phyloP scores from a whole-genome alignment of 345 rosid species.

The Ceriops decandra region DNA sequence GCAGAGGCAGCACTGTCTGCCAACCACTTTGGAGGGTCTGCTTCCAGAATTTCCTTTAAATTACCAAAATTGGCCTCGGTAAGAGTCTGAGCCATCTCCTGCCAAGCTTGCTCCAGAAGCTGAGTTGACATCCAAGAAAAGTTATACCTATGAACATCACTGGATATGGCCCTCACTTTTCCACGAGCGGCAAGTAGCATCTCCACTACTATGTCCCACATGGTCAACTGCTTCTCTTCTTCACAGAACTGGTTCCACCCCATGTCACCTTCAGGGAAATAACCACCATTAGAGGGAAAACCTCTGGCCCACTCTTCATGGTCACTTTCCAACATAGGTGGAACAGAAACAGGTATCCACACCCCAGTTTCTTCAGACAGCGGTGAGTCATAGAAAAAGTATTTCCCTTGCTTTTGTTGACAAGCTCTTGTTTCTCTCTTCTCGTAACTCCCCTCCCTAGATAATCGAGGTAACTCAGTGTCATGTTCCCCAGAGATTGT shows the following conservation, averaged over 20 bases:
- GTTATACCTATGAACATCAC: slow-evolving; percentile 46
- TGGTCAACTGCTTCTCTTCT: slow-evolving; percentile 73
- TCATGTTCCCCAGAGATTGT: slow-evolving; percentile 19
- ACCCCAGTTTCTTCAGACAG: slow-evolving; percentile 80
- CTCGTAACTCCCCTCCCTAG: slow-evolving; percentile 11
- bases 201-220: slow-evolving; percentile 92
- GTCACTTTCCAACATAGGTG: slow-evolving; percentile 72
- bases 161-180: slow-evolving; percentile 67
- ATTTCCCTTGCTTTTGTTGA: slow-evolving; percentile 50
- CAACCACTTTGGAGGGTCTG: slow-evolving; percentile 86
- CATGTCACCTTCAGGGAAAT: slow-evolving; percentile 87
- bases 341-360: slow-evolving; percentile 98
- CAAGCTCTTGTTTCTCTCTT: slow-evolving; percentile 16
- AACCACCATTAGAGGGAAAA: slow-evolving; percentile 62
- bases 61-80: slow-evolving; percentile 67
- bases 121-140: slow-evolving; percentile 60
- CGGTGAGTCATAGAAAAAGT: slow-evolving; percentile 75
- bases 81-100: slow-evolving; percentile 90
- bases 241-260: slow-evolving; percentile 63
- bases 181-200: slow-evolving; percentile 84
- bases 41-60: slow-evolving; percentile 65
- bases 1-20: slow-evolving; percentile 85
- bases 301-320: slow-evolving; percentile 66
- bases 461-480: slow-evolving; percentile 2
- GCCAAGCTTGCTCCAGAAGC: slow-evolving; percentile 92